Evolutionary conservation across 306 rosid genomes (phyloP).

Genomic region (Adenanthera pavonina): DNA sequence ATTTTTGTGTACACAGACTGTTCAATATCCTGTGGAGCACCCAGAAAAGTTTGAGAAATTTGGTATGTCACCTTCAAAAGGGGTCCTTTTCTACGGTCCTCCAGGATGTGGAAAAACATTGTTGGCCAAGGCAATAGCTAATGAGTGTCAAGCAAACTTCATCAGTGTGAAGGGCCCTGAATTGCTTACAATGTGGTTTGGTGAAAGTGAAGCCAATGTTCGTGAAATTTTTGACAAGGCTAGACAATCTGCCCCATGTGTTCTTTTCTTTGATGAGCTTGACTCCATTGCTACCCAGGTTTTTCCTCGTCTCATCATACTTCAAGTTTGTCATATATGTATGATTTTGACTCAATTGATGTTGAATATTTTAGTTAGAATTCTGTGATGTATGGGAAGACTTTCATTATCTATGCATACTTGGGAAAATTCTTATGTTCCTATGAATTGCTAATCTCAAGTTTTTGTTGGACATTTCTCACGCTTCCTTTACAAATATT

Average conservation of each 20-base stretch:
- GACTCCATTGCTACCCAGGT: constrained; percentile 68
- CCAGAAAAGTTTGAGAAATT: constrained; percentile 66
- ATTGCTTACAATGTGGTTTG: constrained; percentile 69
- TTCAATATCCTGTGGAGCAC: constrained; percentile 69
- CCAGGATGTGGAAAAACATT: constrained; percentile 66
- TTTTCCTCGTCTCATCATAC: background rate
- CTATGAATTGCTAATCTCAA: background rate
- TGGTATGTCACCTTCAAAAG: constrained; percentile 67
- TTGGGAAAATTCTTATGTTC: background rate
- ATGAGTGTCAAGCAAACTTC: constrained; percentile 63
- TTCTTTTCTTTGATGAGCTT: constrained; percentile 66
- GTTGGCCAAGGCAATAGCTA: constrained; percentile 60
- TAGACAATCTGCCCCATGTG: constrained; percentile 62
- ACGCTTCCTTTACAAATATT: background rate
- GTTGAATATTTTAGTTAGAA: too few relatives aligned
- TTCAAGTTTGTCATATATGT: background rate
- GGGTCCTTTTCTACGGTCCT: constrained; percentile 65
- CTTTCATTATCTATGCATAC: background rate
- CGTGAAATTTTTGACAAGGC: constrained; percentile 63
- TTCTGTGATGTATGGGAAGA: too few relatives aligned
- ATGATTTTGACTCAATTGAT: background rate
- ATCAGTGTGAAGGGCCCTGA: constrained; percentile 64
- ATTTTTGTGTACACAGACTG: constrained; percentile 43
- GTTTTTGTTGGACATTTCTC: background rate
- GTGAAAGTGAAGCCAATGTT: constrained; percentile 67